phyloP scores from a whole-genome alignment of 1,284 basidiomycete genomes.

The Puccinia horiana region DNA sequence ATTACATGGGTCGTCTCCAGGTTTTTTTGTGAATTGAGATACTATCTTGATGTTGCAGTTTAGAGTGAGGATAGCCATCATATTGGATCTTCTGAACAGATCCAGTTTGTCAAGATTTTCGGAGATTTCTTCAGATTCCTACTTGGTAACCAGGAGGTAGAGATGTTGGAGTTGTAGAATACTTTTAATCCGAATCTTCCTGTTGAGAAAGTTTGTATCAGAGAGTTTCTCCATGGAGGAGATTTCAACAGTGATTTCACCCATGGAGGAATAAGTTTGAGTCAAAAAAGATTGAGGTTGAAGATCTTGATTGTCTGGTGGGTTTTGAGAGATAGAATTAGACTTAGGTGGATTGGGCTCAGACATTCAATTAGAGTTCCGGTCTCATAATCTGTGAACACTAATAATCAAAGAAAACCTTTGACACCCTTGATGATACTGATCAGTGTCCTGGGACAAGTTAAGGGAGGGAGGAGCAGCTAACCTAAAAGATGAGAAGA shows the following conservation, averaged over 20 bases:
- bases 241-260: not conserved
- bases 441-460: too few relatives aligned
- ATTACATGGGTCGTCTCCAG: not conserved
- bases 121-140: not conserved
- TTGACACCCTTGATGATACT: too few relatives aligned
- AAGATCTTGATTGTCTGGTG: not conserved
- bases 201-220: not conserved
- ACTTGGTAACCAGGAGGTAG: not conserved
- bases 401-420: too few relatives aligned
- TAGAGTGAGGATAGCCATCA: not conserved
- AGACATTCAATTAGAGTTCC: not conserved
- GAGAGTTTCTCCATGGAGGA: not conserved
- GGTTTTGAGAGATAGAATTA: not conserved
- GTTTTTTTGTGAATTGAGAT: not conserved
- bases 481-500: too few relatives aligned
- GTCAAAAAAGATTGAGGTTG: not conserved
- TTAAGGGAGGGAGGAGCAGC: too few relatives aligned
- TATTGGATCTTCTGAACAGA: not conserved
- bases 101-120: not conserved
- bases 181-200: not conserved
- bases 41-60: conserved; percentile 11
- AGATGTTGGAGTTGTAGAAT: conserved; percentile 10
- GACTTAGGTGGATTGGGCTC: not conserved
- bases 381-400: conserved; percentile 1
- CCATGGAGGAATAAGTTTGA: not conserved